Evolutionary conservation across 1,284 basidiomycete species (phyloP), one percentile per base, ranked within the genome.

Genomic region (Peniophora sp.): DNA sequence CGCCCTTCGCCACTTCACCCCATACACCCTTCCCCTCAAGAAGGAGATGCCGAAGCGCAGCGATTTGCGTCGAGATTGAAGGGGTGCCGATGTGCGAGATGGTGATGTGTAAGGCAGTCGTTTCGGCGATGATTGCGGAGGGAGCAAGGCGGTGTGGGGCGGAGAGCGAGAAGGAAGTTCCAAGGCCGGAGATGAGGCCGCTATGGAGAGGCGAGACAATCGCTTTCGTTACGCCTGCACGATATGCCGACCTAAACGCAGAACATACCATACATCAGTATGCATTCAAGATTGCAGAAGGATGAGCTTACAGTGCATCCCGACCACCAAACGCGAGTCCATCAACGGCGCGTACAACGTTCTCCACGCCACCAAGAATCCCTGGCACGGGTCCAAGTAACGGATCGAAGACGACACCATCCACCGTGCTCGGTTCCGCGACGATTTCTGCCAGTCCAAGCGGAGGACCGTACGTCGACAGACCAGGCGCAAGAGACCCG

Each of bases 41-140:
- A 34, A 80, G 66, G 9, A 81, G 63, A 14, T 65, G 61, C 2
- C 82, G 69, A 3, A 85, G 67, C 0, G 75, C 65, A 0, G 73
- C 78, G 45, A 86, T 72, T 59, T 81, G 72, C 12, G 76, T 77
- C 50, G 76, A 76, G 38, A 78, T 59, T 47, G 73, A 73, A 0
- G 70, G 65, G 27, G 61, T 12, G 19, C 48, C 56, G 12, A 67
- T 59, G 57, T 41, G 73, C 69, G 70, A 69, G 43, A 95, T 65
- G 3, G 70, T 62, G 54, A 94, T 69, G 58, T 95, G 91, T 23
- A 95, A 64, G 0, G 90, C 91, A 0, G 81, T 76, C 12, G 79
- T 70, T 1, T 83, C 74, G 58, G 87, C 73, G 39, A 89, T 68
- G 34, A 96, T 70, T 0, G 92, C 89, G 2, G 78, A 79, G 0